Base-by-base conservation (phyloP, 2,329 filamentous ascomycete genomes). In the Tolypocladium nubicola region DNA sequence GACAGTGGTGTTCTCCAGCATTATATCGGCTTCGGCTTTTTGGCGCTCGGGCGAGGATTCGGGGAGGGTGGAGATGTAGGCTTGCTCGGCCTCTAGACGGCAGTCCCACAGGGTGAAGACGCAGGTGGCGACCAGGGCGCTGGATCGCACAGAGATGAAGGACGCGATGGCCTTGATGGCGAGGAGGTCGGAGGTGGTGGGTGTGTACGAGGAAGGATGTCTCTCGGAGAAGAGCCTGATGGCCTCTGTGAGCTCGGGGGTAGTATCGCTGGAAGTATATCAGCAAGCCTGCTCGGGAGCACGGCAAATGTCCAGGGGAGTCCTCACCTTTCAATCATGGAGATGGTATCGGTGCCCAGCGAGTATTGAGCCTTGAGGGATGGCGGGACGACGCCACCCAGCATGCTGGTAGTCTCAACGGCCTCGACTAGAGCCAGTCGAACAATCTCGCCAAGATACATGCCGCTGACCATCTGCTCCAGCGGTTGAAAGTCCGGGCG, bases 371-470 rank as follows among this genome's bases (percentile, higher is more conserved):
- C 68, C 39, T 69, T 66, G 50, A 87, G 67, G 2, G 78, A 82
- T 3, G 76, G 68, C 13, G 84, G 83, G 11, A 85, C 68, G 6
- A 80, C 67, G 11, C 83, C 83, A 1, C 80, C 81, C 52, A 86
- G 75, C 0, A 85, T 62, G 0, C 78, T 81, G 0, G 78, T 75
- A 0, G 73, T 76, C 57, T 77, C 70, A 53, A 86, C 77, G 0
- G 82, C 83, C 60, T 87, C 84, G 26, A 85, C 60, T 49, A 86
- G 71, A 0, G 78, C 76, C 14, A 83, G 68, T 21, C 85, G 76
- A 62, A 77, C 81, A 52, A 88, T 79, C 68, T 88, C 85, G 53
- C 85, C 85, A 2, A 88, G 71, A 65, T 88, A 88, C 64, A 80
- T 83, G 40, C 85, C 85, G 62, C 82, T 82, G 47, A 86, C 79